Percentiles rank a stretch among this genome's conserved stretches.
phyloP scores from a whole-genome alignment of 371 early-diverging fungal species.

The Choanephora cucurbitarum region DNA sequence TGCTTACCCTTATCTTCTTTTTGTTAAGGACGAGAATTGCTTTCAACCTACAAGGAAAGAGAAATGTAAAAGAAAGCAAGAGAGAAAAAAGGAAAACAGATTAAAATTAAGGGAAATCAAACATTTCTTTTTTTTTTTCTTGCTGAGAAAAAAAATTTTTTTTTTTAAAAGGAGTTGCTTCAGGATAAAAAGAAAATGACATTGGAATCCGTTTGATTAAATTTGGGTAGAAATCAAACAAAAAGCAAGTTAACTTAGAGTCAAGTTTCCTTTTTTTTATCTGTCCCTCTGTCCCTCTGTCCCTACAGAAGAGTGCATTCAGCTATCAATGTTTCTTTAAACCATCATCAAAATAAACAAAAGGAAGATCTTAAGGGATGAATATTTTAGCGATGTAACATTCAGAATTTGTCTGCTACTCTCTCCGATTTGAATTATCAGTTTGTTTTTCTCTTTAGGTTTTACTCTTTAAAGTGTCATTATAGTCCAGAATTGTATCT shows the following conservation, averaged over 20 bases:
- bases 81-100: slow-evolving; percentile 5
- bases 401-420: slow-evolving; percentile 1
- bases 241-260: too few relatives aligned
- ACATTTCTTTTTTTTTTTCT: slow-evolving; percentile 1
- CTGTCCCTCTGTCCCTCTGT: too few relatives aligned
- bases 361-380: too few relatives aligned
- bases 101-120: slow-evolving; percentile 1
- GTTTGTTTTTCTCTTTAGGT: neutral
- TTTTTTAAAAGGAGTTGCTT: neutral
- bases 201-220: too few relatives aligned
- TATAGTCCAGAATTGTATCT: neutral
- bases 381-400: neutral
- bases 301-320: too few relatives aligned
- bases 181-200: too few relatives aligned
- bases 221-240: too few relatives aligned
- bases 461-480: neutral
- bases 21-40: neutral
- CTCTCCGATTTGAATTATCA: slow-evolving; percentile 4
- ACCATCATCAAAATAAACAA: too few relatives aligned
- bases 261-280: too few relatives aligned
- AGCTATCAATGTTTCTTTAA: too few relatives aligned
- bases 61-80: slow-evolving; percentile 1
- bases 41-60: neutral
- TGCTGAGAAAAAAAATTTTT: neutral
- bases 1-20: too few relatives aligned